Percentiles rank a stretch among this genome's conserved stretches.
These are phyloP conservation scores for Juncus effusus DNA, from an alignment of 176 grass and related monocot genomes.

Conservation along the genomic window DNA sequence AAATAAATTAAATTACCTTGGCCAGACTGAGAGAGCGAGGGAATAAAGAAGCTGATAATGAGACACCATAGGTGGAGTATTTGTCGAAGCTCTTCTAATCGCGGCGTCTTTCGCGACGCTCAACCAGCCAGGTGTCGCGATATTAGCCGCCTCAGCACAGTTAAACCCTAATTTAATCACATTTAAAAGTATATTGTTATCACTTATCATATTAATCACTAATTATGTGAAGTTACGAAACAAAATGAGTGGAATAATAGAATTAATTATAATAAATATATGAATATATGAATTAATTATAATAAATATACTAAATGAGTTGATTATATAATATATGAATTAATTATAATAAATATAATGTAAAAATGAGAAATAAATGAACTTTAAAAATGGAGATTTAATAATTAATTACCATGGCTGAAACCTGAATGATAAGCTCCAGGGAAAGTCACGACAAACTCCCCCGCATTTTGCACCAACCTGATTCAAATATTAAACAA, in stretches of 20 bases:
- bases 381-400: neutral
- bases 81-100: constrained; percentile 98
- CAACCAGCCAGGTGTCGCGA: constrained; percentile 94
- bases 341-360: constrained; percentile 32
- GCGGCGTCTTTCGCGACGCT: constrained; percentile 97
- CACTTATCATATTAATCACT: constrained; percentile 11
- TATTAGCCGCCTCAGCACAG: constrained; percentile 96
- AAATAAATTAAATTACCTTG: constrained; percentile 44
- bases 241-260: constrained; percentile 9
- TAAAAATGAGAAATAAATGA: neutral
- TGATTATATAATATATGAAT: too few relatives aligned
- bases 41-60: constrained; percentile 99
- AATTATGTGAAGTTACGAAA: constrained; percentile 12
- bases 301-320: constrained; percentile 34
- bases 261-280: constrained; percentile 6
- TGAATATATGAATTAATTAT: neutral
- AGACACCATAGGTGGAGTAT: constrained; percentile 94
- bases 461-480: constrained; percentile 99
- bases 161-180: constrained; percentile 67
- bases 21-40: constrained; percentile 69
- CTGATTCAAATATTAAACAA: constrained; percentile 48
- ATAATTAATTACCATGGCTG: constrained; percentile 71
- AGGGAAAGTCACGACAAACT: constrained; percentile 98
- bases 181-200: constrained; percentile 26
- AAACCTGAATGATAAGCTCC: constrained; percentile 99